Conservation (phyloP, 176 grass and related monocot genomes). For the Alloteropsis semialata region DNA sequence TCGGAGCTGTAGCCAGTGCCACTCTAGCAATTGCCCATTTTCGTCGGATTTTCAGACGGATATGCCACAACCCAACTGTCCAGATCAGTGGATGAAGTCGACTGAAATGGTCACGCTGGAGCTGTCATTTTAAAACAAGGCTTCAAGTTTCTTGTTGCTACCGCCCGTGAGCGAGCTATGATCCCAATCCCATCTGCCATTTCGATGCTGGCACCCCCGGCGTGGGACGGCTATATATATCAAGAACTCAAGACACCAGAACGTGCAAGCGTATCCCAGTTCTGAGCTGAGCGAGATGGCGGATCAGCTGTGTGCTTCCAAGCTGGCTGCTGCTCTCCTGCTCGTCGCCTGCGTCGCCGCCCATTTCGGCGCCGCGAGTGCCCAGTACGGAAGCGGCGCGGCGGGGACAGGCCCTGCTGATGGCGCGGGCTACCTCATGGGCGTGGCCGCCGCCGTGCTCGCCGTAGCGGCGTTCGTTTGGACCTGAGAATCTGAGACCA, state of each 20-base stretch:
- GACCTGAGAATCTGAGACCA: too few relatives aligned
- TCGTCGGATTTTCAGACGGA: not conserved
- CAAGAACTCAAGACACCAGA: too few relatives aligned
- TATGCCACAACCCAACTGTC: not conserved
- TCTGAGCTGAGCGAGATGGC: not conserved
- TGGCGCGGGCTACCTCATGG: not conserved
- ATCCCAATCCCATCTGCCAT: not conserved
- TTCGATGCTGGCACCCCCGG: too few relatives aligned
- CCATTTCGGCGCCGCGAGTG: not conserved
- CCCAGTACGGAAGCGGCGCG: not conserved
- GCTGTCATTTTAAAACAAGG: not conserved
- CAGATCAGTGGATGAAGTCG: not conserved
- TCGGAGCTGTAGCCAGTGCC: not conserved
- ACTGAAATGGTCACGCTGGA: not conserved
- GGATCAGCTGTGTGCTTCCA: not conserved
- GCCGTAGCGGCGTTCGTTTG: slow-evolving; percentile 20
- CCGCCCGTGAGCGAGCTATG: not conserved
- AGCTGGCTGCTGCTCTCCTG: not conserved
- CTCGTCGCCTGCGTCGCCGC: not conserved
- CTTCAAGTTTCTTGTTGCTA: not conserved
- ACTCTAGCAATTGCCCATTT: not conserved
- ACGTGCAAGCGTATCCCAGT: not conserved
- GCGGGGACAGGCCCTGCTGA: not conserved
- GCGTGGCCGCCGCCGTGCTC: not conserved
- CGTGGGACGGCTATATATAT: not conserved